A percentile compares a stretch with the other conserved stretches of the same genome.
Conservation (phyloP, 768 basidiomycete species). For the Boletus rubescentipes region DNA sequence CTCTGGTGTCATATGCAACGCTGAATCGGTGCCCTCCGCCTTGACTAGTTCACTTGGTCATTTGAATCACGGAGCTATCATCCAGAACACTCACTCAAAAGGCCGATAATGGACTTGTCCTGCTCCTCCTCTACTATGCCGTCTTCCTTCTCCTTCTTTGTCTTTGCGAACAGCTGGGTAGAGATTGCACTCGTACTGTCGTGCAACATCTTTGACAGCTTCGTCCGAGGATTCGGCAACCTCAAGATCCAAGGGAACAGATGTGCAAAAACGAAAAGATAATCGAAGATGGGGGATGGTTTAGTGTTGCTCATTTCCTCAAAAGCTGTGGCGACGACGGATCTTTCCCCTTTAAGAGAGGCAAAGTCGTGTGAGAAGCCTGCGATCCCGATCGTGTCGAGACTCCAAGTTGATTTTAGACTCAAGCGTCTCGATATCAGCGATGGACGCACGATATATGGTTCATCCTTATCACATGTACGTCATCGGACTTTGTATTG, state of each 20-base stretch:
- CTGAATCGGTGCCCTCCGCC: slow-evolving; percentile 33
- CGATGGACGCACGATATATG: slow-evolving; percentile 38
- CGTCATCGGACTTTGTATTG: not conserved
- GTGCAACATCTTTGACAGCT: slow-evolving; percentile 28
- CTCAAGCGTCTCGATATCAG: not conserved
- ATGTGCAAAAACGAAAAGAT: slow-evolving; percentile 27
- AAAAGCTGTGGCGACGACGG: slow-evolving; percentile 16
- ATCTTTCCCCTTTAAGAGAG: slow-evolving; percentile 36
- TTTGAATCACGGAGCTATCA: not conserved
- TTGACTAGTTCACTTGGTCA: slow-evolving; percentile 30
- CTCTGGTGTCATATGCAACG: slow-evolving; percentile 36
- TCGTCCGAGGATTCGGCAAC: slow-evolving; percentile 33
- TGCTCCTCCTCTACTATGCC: slow-evolving; percentile 24
- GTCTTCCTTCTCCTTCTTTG: slow-evolving; percentile 33
- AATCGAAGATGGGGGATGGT: slow-evolving; percentile 17
- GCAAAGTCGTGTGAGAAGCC: slow-evolving; percentile 48
- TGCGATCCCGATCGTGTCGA: slow-evolving; percentile 44
- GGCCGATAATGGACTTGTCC: slow-evolving; percentile 39
- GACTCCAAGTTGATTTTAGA: slow-evolving; percentile 18
- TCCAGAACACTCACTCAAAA: slow-evolving; percentile 31
- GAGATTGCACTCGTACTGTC: slow-evolving; percentile 34
- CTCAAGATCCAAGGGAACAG: slow-evolving; percentile 31
- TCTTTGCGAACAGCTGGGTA: slow-evolving; percentile 31
- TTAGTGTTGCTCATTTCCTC: slow-evolving; percentile 25
- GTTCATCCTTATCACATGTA: slow-evolving; percentile 39